A percentile compares a stretch with the other conserved stretches of the same genome.
Evolutionary conservation across 2,329 filamentous ascomycete species (phyloP).

Genomic region (Beauveria sp.): DNA sequence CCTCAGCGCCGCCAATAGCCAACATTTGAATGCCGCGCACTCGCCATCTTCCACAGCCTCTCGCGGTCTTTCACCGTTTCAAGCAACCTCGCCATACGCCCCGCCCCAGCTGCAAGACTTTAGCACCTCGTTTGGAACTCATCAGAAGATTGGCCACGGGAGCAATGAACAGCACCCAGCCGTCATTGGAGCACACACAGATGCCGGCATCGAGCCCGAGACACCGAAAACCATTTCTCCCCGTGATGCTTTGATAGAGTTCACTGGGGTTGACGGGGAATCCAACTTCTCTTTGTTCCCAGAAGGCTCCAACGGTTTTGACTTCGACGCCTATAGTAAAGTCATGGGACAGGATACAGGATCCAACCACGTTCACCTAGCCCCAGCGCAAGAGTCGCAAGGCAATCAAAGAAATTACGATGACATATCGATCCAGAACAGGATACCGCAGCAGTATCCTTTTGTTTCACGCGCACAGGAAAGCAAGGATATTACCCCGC

Average conservation of each 20-base stretch:
- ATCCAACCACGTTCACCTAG: slow-evolving; percentile 16
- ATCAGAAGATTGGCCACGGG: slow-evolving; percentile 53
- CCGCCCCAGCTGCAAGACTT: slow-evolving; percentile 39
- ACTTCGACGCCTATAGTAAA: slow-evolving; percentile 33
- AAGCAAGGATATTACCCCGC: slow-evolving; percentile 26
- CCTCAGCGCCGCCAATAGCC: slow-evolving; percentile 70
- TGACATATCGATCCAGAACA: slow-evolving; percentile 31
- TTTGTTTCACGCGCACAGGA: slow-evolving; percentile 33
- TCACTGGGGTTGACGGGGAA: slow-evolving; percentile 66
- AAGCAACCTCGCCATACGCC: slow-evolving; percentile 58
- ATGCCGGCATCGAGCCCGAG: slow-evolving; percentile 33
- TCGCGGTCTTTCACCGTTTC: slow-evolving; percentile 75
- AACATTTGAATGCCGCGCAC: slow-evolving; percentile 55
- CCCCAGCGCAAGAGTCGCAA: slow-evolving; percentile 13
- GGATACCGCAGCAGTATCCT: slow-evolving; percentile 44
- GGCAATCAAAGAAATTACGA: slow-evolving; percentile 16
- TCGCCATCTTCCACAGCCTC: slow-evolving; percentile 40
- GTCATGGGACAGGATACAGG: slow-evolving; percentile 19
- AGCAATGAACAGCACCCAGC: slow-evolving; percentile 54
- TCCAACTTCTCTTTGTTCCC: slow-evolving; percentile 68
- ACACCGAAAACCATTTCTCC: slow-evolving; percentile 86
- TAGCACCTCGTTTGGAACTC: slow-evolving; percentile 22
- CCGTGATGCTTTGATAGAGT: slow-evolving; percentile 84
- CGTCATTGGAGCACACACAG: slow-evolving; percentile 34
- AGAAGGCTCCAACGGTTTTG: slow-evolving; percentile 42